Conservation (phyloP, 495 filamentous ascomycete genomes). For the Daldinia decipiens region DNA sequence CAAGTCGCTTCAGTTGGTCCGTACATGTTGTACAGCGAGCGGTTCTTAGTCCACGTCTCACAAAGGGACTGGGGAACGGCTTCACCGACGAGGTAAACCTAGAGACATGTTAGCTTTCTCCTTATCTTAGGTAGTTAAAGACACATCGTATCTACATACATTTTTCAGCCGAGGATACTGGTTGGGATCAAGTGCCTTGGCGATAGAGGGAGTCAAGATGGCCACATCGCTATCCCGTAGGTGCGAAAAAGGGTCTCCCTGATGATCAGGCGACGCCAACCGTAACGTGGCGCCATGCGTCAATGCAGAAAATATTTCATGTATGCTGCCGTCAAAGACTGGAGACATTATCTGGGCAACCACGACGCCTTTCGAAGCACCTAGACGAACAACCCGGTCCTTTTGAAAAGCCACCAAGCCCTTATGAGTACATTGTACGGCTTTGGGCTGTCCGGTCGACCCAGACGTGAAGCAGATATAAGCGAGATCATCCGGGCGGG, state of each 20-base stretch:
- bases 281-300: slow-evolving; percentile 51
- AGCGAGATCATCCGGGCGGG: background rate
- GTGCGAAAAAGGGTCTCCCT: background rate
- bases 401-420: background rate
- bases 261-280: background rate
- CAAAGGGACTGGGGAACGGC: background rate
- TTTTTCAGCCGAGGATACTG: background rate
- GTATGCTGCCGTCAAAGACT: slow-evolving; percentile 54
- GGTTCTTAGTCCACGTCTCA: background rate
- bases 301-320: slow-evolving; percentile 55
- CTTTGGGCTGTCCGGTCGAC: background rate
- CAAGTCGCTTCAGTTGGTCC: background rate
- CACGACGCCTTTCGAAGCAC: slow-evolving; percentile 25
- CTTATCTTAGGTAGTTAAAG: background rate
- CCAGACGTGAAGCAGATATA: slow-evolving; percentile 2
- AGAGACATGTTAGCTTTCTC: background rate
- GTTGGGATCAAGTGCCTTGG: background rate
- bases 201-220: background rate
- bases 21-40: background rate
- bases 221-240: background rate
- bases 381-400: slow-evolving; percentile 41
- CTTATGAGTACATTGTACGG: background rate
- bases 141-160: background rate
- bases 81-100: slow-evolving; percentile 1
- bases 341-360: slow-evolving; percentile 50